Evolutionary conservation across 371 early-diverging fungal genomes (phyloP), one percentile per base, ranked within the genome.

Genomic region (Basidiobolus meristosporus): DNA sequence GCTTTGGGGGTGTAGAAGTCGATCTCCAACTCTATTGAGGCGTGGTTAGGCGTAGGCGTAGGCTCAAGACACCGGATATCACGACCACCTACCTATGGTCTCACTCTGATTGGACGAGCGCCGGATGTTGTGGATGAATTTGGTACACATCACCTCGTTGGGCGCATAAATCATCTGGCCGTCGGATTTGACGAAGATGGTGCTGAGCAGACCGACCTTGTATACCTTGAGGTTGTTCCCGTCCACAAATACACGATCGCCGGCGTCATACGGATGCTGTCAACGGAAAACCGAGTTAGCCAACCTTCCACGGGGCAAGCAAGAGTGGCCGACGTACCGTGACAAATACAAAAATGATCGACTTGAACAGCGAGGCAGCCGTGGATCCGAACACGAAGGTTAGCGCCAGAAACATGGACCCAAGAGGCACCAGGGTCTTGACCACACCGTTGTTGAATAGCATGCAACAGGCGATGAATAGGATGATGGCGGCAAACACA

Each of bases 131-230:
- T 69, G 59, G 43, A 90, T 82, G 39, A 73, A 53, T 51, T 76
- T 73, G 11, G 65, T 69, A 22, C 63, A 56, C 29, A 89, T 52
- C 7, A 61, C 46, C n/a, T 56, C 58, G 40, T 89, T 87, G 23
- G 89, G 83, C 3, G 69, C 74, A 50, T 77, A 72, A 12, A 78
- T 60, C 21, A 64, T 60, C 6, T 73, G 68, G 23, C 90, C 90
- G 45, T 89, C 82, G 47, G 49, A 46, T 16, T 48, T 54, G 7
- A 57, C 53, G 45, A 78, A 73, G 19, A 22, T 53, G 2, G 62
- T 53, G 1, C 53, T 54, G 18, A 62, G 38, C n/a, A 62, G 38
- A 16, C 56, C 56, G 7, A 62, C 52, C 14, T 58, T 52, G 0
- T 50, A 40, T 7, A 62, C 58, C 2, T 53, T 41, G 51, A 53